A percentile compares a stretch with the other conserved stretches of the same genome.
Evolutionary conservation across 1,139 yeast species (phyloP).

Genomic region (Kodamaea sp.): DNA sequence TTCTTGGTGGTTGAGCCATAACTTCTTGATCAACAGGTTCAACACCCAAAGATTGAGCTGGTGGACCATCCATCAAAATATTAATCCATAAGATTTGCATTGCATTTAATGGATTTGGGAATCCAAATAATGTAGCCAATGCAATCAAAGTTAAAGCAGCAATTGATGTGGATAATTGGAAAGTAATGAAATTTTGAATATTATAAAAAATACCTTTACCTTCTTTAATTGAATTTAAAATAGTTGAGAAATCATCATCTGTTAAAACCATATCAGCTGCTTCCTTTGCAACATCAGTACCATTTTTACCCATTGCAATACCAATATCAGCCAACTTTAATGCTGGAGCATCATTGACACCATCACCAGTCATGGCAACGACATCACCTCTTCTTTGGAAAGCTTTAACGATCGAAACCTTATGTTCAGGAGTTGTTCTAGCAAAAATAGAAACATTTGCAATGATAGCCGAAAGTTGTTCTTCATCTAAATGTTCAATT

Average conservation of each 20-base stretch:
- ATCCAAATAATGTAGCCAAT: conserved; percentile 75
- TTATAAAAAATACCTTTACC: conserved; percentile 95
- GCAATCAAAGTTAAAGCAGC: conserved; percentile 92
- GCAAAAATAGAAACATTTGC: conserved; percentile 88
- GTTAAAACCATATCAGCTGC: conserved; percentile 97
- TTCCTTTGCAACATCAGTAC: conserved; percentile 98
- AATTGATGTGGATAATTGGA: conserved; percentile 91
- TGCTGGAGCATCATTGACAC: conserved; percentile 99
- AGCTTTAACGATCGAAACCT: conserved; percentile 86
- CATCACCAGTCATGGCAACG: conserved; percentile 99
- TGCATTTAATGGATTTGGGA: conserved; percentile 96
- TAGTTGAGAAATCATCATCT: conserved; percentile 93
- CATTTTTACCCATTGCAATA: conserved; percentile 93
- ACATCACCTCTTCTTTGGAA: conserved; percentile 89
- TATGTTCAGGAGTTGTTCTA: conserved; percentile 95
- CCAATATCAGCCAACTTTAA: conserved; percentile 95
- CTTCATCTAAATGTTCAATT: conserved; percentile 67
- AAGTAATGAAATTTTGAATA: conserved; percentile 89
- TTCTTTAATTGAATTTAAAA: conserved; percentile 87
- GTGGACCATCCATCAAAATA: conserved; percentile 98
- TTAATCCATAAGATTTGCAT: conserved; percentile 98
- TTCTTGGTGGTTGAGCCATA: conserved; percentile 91
- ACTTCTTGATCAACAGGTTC: conserved; percentile 96
- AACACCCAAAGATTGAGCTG: conserved; percentile 95
- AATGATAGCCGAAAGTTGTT: conserved; percentile 67